Conservation (phyloP, 768 basidiomycete genomes). For the Russula dissimulans region DNA sequence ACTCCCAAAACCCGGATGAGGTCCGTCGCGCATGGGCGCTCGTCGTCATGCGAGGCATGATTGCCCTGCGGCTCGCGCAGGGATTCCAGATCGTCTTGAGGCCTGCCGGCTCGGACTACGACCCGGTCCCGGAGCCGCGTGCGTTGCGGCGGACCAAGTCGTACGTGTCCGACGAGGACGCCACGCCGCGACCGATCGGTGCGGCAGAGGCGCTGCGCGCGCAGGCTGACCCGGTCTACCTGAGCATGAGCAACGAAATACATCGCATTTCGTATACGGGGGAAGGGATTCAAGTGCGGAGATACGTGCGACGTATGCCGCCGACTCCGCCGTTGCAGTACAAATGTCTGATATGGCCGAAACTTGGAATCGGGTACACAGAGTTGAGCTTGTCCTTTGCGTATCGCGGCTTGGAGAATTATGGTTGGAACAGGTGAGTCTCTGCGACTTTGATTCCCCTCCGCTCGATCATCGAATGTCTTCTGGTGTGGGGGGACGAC, state of each 20-base stretch:
- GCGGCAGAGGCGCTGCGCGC: conserved; percentile 56
- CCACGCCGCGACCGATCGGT: conserved; percentile 46
- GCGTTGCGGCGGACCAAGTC: conserved; percentile 44
- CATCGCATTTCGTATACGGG: conserved; percentile 87
- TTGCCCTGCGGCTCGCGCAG: conserved; percentile 82
- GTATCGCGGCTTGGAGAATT: conserved; percentile 72
- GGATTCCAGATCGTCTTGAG: conserved; percentile 89
- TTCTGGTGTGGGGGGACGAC: neutral
- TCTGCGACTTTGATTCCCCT: neutral
- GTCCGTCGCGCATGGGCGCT: conserved; percentile 63
- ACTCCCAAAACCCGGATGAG: conserved; percentile 43
- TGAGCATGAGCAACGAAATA: conserved; percentile 93
- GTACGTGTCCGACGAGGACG: conserved; percentile 46
- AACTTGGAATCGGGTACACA: conserved; percentile 79
- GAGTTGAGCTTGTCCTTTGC: conserved; percentile 66
- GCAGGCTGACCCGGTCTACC: conserved; percentile 66
- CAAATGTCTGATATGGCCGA: conserved; percentile 90
- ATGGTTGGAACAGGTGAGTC: conserved; percentile 75
- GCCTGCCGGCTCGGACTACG: conserved; percentile 26
- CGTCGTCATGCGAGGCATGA: conserved; percentile 87
- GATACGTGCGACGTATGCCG: conserved; percentile 71
- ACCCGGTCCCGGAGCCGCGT: conserved; percentile 26
- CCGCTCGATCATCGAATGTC: neutral
- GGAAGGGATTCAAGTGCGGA: conserved; percentile 80
- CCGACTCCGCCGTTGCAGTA: conserved; percentile 61